Evolutionary conservation across 495 filamentous ascomycete species (phyloP), one percentile per base, ranked within the genome.

Genomic region (Astrothelium macrocarpum): DNA sequence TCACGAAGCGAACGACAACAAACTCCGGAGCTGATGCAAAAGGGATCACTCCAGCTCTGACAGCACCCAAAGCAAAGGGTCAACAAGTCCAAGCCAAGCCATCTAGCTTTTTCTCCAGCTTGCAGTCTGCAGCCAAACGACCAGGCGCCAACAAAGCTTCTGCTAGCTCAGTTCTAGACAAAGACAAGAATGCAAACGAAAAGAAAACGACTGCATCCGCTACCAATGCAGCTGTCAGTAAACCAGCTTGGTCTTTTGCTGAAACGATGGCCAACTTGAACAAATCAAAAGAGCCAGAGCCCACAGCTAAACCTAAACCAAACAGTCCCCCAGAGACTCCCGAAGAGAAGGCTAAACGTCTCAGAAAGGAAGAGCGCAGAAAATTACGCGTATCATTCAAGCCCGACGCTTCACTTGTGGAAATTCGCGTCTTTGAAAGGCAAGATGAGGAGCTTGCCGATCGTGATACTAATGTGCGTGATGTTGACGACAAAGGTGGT

Each of bases 381-480:
- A 85, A 86, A 64, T 76, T 90, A 34, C 83, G 82, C 59, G 90
- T 86, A 61, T 82, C 71, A 66, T 96, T 80, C 79, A 91, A 87
- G 71, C 80, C 85, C 0, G 90, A 89, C 62, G 79, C 86, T 32
- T 78, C 80, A n/a, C 80, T 96, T 5, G 86, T 85, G 0, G 77
- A 90, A 67, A 76, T 94, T 39, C 80, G 86, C 49, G 77, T 86
- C 25, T 93, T 96, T 70, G 85, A 83, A 29, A 88, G 91, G 63
- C 85, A 93, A 62, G 88, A 91, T 26, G 90, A 95, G 71, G 88
- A 94, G 62, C 77, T 86, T 64, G 86, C 85, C n/a, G 86, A 85
- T 10, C 80, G 84, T 29, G 80, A 82, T 64, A 85, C 80, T 60
- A 82, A 85, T 74, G 74, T 85, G 36, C 82, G 85, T 42, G 87